Evolutionary conservation across 768 basidiomycete genomes (phyloP).

Genomic region (Boletus pseudopeckii): DNA sequence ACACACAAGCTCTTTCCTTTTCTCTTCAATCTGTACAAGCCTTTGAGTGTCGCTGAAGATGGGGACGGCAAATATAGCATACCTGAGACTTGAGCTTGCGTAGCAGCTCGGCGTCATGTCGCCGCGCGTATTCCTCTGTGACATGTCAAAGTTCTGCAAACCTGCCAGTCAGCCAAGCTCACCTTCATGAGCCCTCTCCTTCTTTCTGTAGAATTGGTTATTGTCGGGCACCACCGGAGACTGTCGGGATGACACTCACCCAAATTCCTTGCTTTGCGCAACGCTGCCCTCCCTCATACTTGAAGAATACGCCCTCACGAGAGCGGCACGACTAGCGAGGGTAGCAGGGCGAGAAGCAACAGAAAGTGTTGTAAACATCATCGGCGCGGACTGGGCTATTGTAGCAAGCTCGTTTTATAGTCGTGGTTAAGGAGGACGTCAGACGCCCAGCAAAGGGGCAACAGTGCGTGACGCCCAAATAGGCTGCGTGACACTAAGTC

Average conservation of each 20-base stretch:
- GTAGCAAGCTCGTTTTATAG: neutral
- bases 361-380: conserved; percentile 22
- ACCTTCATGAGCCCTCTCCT: conserved; percentile 72
- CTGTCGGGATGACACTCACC: conserved; percentile 35
- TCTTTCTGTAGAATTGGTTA: conserved; percentile 46
- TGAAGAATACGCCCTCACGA: conserved; percentile 35
- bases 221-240: neutral
- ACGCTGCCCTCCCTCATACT: conserved; percentile 52
- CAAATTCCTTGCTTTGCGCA: conserved; percentile 61
- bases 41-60: neutral
- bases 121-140: conserved; percentile 61
- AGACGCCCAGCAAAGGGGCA: neutral
- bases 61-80: conserved; percentile 9
- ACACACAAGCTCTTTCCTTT: conserved; percentile 34
- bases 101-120: conserved; percentile 55
- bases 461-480: conserved; percentile 22
- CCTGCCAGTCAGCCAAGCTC: conserved; percentile 3
- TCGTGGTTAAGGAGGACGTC: neutral
- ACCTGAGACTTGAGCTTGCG: conserved; percentile 59
- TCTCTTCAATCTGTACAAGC: conserved; percentile 26
- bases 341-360: conserved; percentile 37
- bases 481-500: conserved; percentile 30
- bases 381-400: neutral
- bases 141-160: neutral
- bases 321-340: conserved; percentile 34